Evolutionary conservation across 768 basidiomycete genomes (phyloP), one percentile per base, ranked within the genome.

Genomic region (Tremella mesenterica): DNA sequence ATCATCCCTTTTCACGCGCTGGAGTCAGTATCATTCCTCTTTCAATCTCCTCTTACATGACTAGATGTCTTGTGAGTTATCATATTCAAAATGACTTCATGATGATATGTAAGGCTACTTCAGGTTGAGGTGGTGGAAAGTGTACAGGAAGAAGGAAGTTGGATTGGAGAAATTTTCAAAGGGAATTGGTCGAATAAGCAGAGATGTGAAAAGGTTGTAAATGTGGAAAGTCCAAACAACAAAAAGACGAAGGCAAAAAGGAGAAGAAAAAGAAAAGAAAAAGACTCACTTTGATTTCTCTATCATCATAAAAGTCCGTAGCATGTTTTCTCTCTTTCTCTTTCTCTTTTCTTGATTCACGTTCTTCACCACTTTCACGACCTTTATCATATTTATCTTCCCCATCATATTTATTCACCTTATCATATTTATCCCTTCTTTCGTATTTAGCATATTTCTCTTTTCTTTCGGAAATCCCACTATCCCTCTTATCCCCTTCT

Each of bases 311-410:
- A 20, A 44, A 43, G 33, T 50, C 9, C 53, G 51, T 49, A 46
- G 44, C 59, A 29, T 56, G 25, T 51, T 48, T 14, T 38, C 50
- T 16, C 51, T 62, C 52, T 53, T 58, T 20, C 77, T 77, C 76
- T 56, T 73, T 72, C 44, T 72, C 72, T n/a, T n/a, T n/a, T 12
- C 76, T 71, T 0, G 78, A 77, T 33, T 50, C 36, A 33, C 50
- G 31, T 21, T 27, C 13, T 21, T 54, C 39, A 4, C 50, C 53
- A 29, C 69, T 56, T 13, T 68, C 67, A 0, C 69, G 58, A 21
- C 67, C 62, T 3, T 62, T 51, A 48, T 62, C 56, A 26, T 57
- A 39, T 39, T n/a, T 52, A 31, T 36, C 59, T 18, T 67, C 57
- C 12, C 67, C 65, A 0, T 69, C 57, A 21, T 68, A 63, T 4